Evolutionary conservation across 2,329 filamentous ascomycete genomes (phyloP).

Genomic region (Penicillium sp.): DNA sequence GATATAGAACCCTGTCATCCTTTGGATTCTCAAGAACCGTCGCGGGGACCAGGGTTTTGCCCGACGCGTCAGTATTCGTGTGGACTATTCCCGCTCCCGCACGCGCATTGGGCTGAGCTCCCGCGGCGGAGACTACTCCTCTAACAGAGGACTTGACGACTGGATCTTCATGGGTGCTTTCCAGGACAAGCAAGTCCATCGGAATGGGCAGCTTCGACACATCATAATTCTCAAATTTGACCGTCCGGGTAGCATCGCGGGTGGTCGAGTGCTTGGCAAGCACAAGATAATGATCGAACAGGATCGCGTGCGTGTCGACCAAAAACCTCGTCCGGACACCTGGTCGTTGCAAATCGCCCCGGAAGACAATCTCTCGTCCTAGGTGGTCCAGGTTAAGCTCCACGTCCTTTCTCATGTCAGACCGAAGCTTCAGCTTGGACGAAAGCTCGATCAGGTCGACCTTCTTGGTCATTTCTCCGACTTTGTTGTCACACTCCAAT

Average conservation of each 20-base stretch:
- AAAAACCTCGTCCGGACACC: conserved; percentile 88
- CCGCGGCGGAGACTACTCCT: conserved; percentile 64
- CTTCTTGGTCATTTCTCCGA: conserved; percentile 90
- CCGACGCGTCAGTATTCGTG: conserved; percentile 63
- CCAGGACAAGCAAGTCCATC: conserved; percentile 92
- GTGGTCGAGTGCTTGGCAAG: conserved; percentile 77
- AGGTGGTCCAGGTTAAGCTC: conserved; percentile 90
- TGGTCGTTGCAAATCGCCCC: conserved; percentile 87
- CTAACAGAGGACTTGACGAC: conserved; percentile 80
- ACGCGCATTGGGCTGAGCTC: conserved; percentile 53
- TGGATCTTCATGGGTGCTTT: conserved; percentile 89
- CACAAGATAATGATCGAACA: conserved; percentile 97
- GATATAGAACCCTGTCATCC: conserved; percentile 85
- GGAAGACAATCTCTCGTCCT: conserved; percentile 85
- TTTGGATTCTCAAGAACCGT: conserved; percentile 61
- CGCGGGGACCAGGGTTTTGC: conserved; percentile 52
- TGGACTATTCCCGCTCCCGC: conserved; percentile 56
- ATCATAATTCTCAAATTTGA: conserved; percentile 83
- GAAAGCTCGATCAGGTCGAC: conserved; percentile 85
- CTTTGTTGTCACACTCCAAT: conserved; percentile 86
- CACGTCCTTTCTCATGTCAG: conserved; percentile 81
- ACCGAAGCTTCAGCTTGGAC: conserved; percentile 80
- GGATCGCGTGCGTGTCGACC: conserved; percentile 89
- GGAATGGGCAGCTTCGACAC: conserved; percentile 94
- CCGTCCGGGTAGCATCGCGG: conserved; percentile 70